A percentile compares a stretch with the other conserved stretches of the same genome.
Conservation (phyloP, 768 basidiomycete genomes). For the Lepiota venenata region DNA sequence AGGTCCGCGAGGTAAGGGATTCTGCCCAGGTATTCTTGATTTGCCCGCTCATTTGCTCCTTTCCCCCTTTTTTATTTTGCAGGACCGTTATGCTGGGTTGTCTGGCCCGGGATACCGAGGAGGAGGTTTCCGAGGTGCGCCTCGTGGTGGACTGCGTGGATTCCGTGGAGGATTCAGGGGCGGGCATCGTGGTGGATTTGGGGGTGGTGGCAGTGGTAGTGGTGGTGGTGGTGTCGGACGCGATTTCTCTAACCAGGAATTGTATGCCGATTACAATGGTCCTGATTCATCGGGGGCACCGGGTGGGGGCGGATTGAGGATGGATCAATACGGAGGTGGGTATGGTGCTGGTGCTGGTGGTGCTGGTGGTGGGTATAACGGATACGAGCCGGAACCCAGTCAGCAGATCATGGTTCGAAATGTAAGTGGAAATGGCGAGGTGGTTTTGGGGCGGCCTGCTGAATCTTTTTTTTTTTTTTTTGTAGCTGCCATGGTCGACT, state of each 20-base stretch:
- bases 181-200: conserved; percentile 45
- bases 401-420: conserved; percentile 99
- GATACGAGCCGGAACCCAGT: conserved; percentile 72
- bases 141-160: conserved; percentile 42
- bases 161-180: conserved; percentile 45
- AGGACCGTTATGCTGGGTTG: conserved; percentile 89
- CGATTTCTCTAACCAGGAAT: conserved; percentile 82
- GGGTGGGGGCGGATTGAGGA: conserved; percentile 33
- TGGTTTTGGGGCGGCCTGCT: not conserved
- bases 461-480: not conserved
- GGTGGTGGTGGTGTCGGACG: conserved; percentile 61
- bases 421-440: conserved; percentile 49
- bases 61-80: no score
- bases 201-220: conserved; percentile 59
- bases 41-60: not conserved
- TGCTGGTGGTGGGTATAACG: conserved; percentile 30
- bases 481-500: conserved; percentile 98
- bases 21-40: not conserved
- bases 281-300: conserved; percentile 63
- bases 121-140: conserved; percentile 48
- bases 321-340: conserved; percentile 32
- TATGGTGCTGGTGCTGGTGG: conserved; percentile 32
- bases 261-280: conserved; percentile 91
- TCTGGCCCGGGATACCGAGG: conserved; percentile 68
- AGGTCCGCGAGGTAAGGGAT: conserved; percentile 83